Evolutionary conservation across 192 early-diverging fungal species (phyloP), one percentile per base, ranked within the genome.

Genomic region (Mortierella hygrophila): DNA sequence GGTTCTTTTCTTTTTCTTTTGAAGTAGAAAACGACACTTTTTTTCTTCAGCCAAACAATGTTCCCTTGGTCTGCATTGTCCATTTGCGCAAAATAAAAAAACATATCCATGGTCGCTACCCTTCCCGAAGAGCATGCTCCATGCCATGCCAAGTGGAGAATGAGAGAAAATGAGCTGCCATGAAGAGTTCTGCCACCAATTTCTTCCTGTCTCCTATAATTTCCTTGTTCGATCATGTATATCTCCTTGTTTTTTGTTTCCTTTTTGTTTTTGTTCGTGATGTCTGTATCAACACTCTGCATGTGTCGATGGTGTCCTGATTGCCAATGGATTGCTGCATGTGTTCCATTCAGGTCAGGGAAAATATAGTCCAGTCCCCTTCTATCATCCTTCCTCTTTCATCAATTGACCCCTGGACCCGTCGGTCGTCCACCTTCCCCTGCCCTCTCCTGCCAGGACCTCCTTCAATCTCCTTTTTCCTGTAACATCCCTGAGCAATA

Each of bases 281-380:
- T 57, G 21, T 26, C 55, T 57, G n/a, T 57, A 26, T 26, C n/a
- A 10, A 9, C 55, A 57, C 23, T 26, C 0, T 65, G 29, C 29
- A 10, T 55, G n/a, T 8, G 55, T 65, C 11, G 13, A 16, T 3
- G 11, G 29, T 32, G 29, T 35, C 10, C 10, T 65, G 11, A 4
- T 65, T 65, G 60, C 60, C 60, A 65, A 65, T 65, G 60, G 26
- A 65, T 21, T 65, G 29, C 29, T 65, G 60, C 60, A 65, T 65
- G 29, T 65, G 60, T 29, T 29, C 20, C 15, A 65, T 65, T 60
- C 60, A 32, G 29, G 60, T 15, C 44, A 15, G 2, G 18, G 15
- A 52, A 63, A 65, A 29, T 65, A 10, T 65, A 9, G 60, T 15
- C 29, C 60, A 65, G 60, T 63, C 10, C 60, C 60, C n/a, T 65